Conservation (phyloP, 148 eudicot genomes). For the Rhododendron williamsianum region DNA sequence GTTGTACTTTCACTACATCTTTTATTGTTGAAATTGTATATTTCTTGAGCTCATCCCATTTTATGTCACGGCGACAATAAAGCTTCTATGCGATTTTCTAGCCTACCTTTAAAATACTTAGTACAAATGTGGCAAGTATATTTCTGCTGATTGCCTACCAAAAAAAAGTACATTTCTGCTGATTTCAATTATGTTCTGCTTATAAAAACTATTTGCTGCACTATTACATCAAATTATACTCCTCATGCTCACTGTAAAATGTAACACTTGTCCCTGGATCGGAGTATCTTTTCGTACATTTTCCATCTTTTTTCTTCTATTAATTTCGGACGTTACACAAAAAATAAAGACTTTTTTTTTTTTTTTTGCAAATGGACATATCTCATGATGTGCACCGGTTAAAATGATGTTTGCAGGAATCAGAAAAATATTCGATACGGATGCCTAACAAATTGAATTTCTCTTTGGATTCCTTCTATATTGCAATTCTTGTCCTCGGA, state of each 20-base stretch:
- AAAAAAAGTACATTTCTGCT: neutral
- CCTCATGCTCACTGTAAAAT: neutral
- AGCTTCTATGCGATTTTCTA: neutral
- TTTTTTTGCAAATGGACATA: neutral
- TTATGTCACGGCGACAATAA: neutral
- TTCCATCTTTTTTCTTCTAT: neutral
- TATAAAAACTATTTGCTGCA: neutral
- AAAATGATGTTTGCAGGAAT: constrained; percentile 37
- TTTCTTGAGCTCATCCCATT: neutral
- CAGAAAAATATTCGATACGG: constrained; percentile 58
- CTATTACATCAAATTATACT: neutral
- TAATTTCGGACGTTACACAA: too few species aligned
- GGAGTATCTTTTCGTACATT: neutral
- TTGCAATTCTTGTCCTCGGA: constrained; percentile 48
- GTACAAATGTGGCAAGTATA: neutral
- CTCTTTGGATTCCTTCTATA: constrained; percentile 71
- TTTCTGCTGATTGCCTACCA: neutral
- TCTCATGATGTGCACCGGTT: neutral
- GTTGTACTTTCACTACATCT: neutral
- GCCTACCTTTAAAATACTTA: neutral
- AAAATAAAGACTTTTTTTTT: too few species aligned
- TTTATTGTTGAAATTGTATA: neutral
- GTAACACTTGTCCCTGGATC: neutral
- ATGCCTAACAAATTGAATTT: constrained; percentile 96
- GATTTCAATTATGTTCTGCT: neutral